Percentiles rank a stretch among this genome's conserved stretches.
Conservation (phyloP, 176 grass and related monocot species). For the Ananas comosus region DNA sequence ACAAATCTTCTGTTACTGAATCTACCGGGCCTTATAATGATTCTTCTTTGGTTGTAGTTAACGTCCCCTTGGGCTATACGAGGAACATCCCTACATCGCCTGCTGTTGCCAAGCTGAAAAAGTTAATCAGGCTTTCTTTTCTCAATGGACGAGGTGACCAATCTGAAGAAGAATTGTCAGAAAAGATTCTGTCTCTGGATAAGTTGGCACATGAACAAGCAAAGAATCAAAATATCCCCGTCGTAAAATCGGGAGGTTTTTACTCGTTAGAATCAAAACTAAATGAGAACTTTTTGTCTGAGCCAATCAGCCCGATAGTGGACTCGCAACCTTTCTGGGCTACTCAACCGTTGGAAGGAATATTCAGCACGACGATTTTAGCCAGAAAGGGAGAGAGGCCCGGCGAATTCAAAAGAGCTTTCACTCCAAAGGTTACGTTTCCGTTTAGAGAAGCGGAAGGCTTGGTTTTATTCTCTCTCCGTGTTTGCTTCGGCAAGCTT, state of each 20-base stretch:
- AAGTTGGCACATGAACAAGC: neutral
- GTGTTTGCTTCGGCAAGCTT: constrained; percentile 17
- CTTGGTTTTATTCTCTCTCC: constrained; percentile 18
- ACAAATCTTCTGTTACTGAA: neutral
- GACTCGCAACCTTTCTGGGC: constrained; percentile 5
- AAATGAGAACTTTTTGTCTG: neutral
- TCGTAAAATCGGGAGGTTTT: neutral
- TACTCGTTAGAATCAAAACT: constrained; percentile 1
- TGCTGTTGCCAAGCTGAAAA: neutral
- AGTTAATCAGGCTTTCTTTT: neutral
- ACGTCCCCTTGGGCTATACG: neutral
- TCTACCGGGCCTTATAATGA: neutral
- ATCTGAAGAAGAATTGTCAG: neutral
- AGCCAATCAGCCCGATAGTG: neutral
- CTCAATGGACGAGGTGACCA: neutral
- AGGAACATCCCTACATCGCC: constrained; percentile 16
- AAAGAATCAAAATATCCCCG: constrained; percentile 1
- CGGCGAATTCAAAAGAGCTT: neutral
- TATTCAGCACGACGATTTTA: constrained; percentile 4
- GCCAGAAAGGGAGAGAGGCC: neutral
- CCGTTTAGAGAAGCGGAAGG: constrained; percentile 20
- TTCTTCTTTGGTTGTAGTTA: neutral
- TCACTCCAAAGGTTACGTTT: constrained; percentile 4
- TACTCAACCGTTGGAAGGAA: constrained; percentile 12
- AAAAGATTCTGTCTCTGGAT: neutral